A percentile compares a stretch with the other conserved stretches of the same genome.
phyloP scores from a whole-genome alignment of 352 stramenopile genomes.

The Pythium inflatum region DNA sequence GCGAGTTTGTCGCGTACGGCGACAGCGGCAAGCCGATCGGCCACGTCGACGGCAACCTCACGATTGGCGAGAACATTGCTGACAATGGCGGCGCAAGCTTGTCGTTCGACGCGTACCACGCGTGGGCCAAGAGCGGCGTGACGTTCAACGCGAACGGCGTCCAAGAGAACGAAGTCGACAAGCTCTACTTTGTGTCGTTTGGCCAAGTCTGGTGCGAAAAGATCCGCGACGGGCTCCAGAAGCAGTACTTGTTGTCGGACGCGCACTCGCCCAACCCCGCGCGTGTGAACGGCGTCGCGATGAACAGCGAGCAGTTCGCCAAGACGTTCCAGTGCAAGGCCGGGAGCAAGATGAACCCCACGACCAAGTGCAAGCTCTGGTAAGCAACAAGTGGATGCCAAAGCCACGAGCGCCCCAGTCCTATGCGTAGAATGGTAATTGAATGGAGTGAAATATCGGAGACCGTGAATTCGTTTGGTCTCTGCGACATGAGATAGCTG shows the following conservation, averaged over 20 bases:
- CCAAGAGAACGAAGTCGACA: too few relatives aligned
- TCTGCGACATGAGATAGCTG: too few relatives aligned
- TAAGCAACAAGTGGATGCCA: too few relatives aligned
- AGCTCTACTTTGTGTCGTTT: too few relatives aligned
- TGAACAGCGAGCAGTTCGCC: constrained; percentile 66
- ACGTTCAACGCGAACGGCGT: too few relatives aligned
- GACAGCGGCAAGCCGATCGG: constrained; percentile 46
- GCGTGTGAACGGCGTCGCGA: constrained; percentile 65
- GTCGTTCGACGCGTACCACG: constrained; percentile 68
- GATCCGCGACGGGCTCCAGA: too few relatives aligned
- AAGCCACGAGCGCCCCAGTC: too few relatives aligned
- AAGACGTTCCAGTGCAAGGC: constrained; percentile 49
- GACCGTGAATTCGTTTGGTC: too few relatives aligned
- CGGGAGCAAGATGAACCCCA: constrained; percentile 12
- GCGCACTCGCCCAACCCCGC: constrained; percentile 51
- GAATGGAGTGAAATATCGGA: too few relatives aligned
- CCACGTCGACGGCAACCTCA: constrained; percentile 63
- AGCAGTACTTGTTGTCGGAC: too few relatives aligned
- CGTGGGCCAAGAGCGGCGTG: constrained; percentile 37
- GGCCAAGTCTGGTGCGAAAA: constrained; percentile 76
- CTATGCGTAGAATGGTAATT: too few relatives aligned
- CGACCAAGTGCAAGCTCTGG: constrained; percentile 15
- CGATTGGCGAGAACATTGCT: constrained; percentile 80
- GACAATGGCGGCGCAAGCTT: constrained; percentile 73
- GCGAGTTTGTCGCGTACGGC: constrained; percentile 42